Percentiles rank a stretch among this genome's conserved stretches.
Conservation (phyloP, 2,329 filamentous ascomycete species). For the Calonectria pseudoreteaudii region DNA sequence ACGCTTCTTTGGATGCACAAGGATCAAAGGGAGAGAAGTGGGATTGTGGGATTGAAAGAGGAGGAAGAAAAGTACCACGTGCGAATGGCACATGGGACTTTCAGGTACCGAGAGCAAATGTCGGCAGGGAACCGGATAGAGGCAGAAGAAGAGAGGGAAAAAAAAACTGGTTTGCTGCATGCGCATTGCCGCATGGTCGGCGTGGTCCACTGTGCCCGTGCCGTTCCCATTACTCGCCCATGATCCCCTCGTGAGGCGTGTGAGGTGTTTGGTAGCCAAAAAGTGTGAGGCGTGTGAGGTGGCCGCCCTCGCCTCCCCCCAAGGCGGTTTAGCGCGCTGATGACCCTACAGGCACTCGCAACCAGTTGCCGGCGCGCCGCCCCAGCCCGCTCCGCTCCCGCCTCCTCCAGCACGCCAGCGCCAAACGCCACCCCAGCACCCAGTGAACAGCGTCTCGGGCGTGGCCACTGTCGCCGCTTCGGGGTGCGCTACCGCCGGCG, state of each 20-base stretch:
- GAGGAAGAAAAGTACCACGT: slow-evolving; percentile 10
- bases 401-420: slow-evolving; percentile 22
- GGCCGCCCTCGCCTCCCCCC: slow-evolving; percentile 4
- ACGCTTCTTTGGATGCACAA: neutral
- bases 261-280: neutral
- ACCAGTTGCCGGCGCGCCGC: slow-evolving; percentile 18
- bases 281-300: slow-evolving; percentile 7
- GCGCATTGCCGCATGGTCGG: slow-evolving; percentile 27
- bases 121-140: slow-evolving; percentile 23
- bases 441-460: slow-evolving; percentile 2
- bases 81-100: slow-evolving; percentile 22
- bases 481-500: neutral
- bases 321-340: slow-evolving; percentile 16
- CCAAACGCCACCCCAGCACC: slow-evolving; percentile 13
- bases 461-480: slow-evolving; percentile 4
- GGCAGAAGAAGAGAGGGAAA: neutral
- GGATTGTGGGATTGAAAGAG: slow-evolving; percentile 9
- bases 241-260: slow-evolving; percentile 5
- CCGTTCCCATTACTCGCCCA: neutral
- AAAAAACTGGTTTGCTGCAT: slow-evolving; percentile 10
- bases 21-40: neutral
- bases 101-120: slow-evolving; percentile 23
- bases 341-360: slow-evolving; percentile 1
- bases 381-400: slow-evolving; percentile 26
- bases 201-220: slow-evolving; percentile 1